phyloP scores from a whole-genome alignment of 2,329 filamentous ascomycete species.

The Cladosporium oxysporum region DNA sequence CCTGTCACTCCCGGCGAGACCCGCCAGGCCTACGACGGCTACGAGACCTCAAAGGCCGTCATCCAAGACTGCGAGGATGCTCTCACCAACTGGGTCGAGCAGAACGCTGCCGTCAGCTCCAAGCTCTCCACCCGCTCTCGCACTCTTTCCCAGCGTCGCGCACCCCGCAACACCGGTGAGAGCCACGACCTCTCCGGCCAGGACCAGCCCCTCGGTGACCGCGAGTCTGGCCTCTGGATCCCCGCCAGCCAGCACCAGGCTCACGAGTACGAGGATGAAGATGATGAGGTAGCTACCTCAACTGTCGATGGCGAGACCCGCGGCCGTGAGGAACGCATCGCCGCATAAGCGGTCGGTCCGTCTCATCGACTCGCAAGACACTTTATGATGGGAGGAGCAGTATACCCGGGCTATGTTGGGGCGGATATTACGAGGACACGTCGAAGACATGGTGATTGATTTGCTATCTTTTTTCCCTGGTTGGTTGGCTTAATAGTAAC shows the following conservation, averaged over 20 bases:
- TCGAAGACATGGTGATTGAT: slow-evolving; percentile 10
- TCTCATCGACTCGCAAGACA: neutral
- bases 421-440: slow-evolving; percentile 4
- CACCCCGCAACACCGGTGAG: slow-evolving; percentile 64
- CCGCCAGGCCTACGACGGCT: slow-evolving; percentile 92
- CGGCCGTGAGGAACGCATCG: slow-evolving; percentile 49
- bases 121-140: slow-evolving; percentile 86
- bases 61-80: slow-evolving; percentile 99
- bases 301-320: slow-evolving; percentile 44
- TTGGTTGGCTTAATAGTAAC: slow-evolving; percentile 16
- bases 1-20: slow-evolving; percentile 97
- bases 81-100: slow-evolving; percentile 93
- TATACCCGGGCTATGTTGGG: slow-evolving; percentile 9
- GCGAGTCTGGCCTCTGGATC: slow-evolving; percentile 79
- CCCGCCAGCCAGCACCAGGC: slow-evolving; percentile 68
- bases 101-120: slow-evolving; percentile 83
- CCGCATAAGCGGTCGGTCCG: slow-evolving; percentile 6
- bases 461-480: slow-evolving; percentile 7
- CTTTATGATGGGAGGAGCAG: slow-evolving; percentile 17
- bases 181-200: slow-evolving; percentile 81
- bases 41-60: slow-evolving; percentile 96
- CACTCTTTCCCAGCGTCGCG: slow-evolving; percentile 81
- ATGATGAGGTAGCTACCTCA: slow-evolving; percentile 62
- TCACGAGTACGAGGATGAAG: slow-evolving; percentile 63
- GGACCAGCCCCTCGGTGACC: slow-evolving; percentile 71